Percentiles rank a stretch among this genome's conserved stretches.
phyloP scores from a whole-genome alignment of 2,329 filamentous ascomycete genomes.

The Exophiala lecanii-corni region DNA sequence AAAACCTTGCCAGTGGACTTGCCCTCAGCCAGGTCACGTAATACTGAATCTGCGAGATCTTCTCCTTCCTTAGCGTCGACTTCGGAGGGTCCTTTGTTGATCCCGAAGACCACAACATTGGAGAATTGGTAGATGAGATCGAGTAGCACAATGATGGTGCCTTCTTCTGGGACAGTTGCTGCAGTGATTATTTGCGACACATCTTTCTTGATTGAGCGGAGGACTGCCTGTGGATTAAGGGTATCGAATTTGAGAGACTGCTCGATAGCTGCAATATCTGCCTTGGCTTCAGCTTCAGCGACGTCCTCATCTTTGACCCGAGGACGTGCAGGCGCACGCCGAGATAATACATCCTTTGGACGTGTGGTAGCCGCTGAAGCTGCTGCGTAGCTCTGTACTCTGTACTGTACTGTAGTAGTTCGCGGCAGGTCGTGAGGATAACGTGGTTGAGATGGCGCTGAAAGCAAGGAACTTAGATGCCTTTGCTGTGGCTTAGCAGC shows the following conservation, averaged over 20 bases:
- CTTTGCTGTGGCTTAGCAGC: conserved; percentile 7
- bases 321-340: too few relatives aligned
- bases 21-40: conserved; percentile 21
- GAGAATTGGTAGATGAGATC: conserved; percentile 12
- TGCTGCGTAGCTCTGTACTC: not conserved
- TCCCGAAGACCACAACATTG: conserved; percentile 21
- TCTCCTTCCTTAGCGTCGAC: conserved; percentile 13
- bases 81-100: conserved; percentile 14
- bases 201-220: conserved; percentile 7
- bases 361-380: not conserved
- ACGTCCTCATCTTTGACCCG: too few relatives aligned
- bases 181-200: conserved; percentile 16
- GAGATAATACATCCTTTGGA: too few relatives aligned
- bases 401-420: not conserved
- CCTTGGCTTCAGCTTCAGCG: not conserved
- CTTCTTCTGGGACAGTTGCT: conserved; percentile 8
- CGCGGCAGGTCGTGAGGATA: not conserved
- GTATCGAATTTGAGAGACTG: not conserved
- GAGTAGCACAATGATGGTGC: conserved; percentile 14
- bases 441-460: not conserved
- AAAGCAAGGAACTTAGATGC: conserved; percentile 10
- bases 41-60: conserved; percentile 37
- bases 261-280: not conserved
- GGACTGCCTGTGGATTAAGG: not conserved
- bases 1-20: conserved; percentile 18